phyloP scores from a whole-genome alignment of 345 rosid genomes.

The Brassica cretica region DNA sequence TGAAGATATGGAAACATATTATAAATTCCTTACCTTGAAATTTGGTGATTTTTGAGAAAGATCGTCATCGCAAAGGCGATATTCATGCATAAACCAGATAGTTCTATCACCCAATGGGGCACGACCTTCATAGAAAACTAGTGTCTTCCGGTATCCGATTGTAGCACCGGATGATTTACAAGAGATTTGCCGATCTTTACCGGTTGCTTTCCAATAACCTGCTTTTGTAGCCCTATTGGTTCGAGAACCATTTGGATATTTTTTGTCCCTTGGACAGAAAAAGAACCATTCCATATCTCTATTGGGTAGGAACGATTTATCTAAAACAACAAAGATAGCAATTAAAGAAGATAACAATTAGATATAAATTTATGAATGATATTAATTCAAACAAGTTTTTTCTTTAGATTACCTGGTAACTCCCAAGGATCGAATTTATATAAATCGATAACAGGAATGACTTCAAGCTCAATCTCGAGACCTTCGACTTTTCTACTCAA shows the following conservation, averaged over 20 bases:
- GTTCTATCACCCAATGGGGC: slow-evolving; percentile 37
- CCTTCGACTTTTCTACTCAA: slow-evolving; percentile 67
- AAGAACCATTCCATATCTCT: slow-evolving; percentile 75
- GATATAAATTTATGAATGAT: background rate
- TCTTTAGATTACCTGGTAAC: slow-evolving; percentile 58
- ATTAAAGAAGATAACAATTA: background rate
- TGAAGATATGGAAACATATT: background rate
- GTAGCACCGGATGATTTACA: slow-evolving; percentile 35
- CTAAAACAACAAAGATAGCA: slow-evolving; percentile 40
- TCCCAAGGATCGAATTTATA: slow-evolving; percentile 98
- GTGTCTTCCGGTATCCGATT: slow-evolving; percentile 32
- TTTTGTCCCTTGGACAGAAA: slow-evolving; percentile 39
- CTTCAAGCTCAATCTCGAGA: slow-evolving; percentile 80
- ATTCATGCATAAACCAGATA: slow-evolving; percentile 40
- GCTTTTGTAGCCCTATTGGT: slow-evolving; percentile 39
- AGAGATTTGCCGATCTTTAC: slow-evolving; percentile 39
- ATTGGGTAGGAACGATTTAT: slow-evolving; percentile 75
- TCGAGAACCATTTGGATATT: slow-evolving; percentile 36
- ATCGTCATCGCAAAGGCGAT: slow-evolving; percentile 33
- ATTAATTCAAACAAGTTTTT: background rate
- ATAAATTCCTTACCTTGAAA: slow-evolving; percentile 45
- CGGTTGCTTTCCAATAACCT: slow-evolving; percentile 42
- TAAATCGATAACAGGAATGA: slow-evolving; percentile 76
- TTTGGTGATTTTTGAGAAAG: slow-evolving; percentile 49
- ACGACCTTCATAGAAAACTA: slow-evolving; percentile 40